These are phyloP conservation scores for Byssoonygena ceratinophila DNA, from an alignment of 2,329 filamentous ascomycete species.

Conservation along the genomic window DNA sequence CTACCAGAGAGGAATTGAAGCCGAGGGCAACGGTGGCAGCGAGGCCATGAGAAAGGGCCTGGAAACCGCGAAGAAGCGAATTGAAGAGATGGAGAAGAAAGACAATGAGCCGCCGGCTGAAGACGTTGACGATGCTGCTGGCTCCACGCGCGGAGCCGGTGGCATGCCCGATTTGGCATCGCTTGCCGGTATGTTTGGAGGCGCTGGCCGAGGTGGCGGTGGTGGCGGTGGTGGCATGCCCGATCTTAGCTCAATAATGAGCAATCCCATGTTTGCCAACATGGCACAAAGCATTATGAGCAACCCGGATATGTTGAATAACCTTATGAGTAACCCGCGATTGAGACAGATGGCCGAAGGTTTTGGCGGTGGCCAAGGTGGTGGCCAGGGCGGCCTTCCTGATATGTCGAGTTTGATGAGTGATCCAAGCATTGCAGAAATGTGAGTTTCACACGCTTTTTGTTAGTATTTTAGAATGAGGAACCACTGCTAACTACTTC, in stretches of 20 bases:
- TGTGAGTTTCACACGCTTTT: constrained; percentile 53
- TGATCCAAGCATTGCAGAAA: constrained; percentile 81
- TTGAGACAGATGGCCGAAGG: constrained; percentile 76
- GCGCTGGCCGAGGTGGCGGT: constrained; percentile 49
- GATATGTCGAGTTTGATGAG: constrained; percentile 78
- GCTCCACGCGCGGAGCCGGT: constrained; percentile 32
- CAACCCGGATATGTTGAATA: constrained; percentile 85
- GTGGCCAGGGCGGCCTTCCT: constrained; percentile 63
- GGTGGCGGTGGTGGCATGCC: constrained; percentile 74
- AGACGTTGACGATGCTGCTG: constrained; percentile 42
- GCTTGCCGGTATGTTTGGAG: constrained; percentile 63
- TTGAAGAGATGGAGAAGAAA: constrained; percentile 62
- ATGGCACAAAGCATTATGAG: constrained; percentile 98
- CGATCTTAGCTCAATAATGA: constrained; percentile 79
- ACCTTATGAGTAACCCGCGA: constrained; percentile 87
- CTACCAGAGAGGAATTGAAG: constrained; percentile 83
- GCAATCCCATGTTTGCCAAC: constrained; percentile 93
- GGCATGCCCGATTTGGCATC: constrained; percentile 62
- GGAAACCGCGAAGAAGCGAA: constrained; percentile 80
- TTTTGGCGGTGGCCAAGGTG: constrained; percentile 49
- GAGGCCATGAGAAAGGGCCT: constrained; percentile 96
- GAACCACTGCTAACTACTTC: constrained; percentile 7
- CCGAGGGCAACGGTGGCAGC: constrained; percentile 85
- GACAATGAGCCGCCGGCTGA: constrained; percentile 43
- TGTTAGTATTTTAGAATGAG: neutral